A percentile compares a stretch with the other conserved stretches of the same genome.
Conservation (phyloP, 106 monocot species). For the Dendrobium huoshanense region DNA sequence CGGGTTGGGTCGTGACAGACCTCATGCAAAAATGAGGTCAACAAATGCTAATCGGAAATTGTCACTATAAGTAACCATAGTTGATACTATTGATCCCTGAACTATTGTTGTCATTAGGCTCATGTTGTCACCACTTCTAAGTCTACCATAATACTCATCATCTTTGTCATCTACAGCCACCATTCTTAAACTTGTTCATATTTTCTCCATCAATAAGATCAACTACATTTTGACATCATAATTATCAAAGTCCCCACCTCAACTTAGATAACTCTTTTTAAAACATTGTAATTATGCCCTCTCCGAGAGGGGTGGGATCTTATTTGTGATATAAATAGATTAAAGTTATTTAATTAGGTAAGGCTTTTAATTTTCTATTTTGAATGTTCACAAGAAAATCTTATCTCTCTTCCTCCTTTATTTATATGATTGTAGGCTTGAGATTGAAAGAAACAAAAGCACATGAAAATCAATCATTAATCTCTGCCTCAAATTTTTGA, state of each 20-base stretch:
- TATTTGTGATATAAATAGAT: neutral
- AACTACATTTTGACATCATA: neutral
- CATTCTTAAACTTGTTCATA: too few relatives aligned
- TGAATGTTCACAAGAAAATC: neutral
- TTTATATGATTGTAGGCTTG: neutral
- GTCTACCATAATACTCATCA: too few relatives aligned
- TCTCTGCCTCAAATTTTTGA: neutral
- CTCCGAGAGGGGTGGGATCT: neutral
- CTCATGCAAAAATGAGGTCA: too few relatives aligned
- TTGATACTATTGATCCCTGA: too few relatives aligned
- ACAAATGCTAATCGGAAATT: too few relatives aligned
- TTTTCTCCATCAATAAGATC: too few relatives aligned
- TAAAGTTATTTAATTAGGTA: neutral
- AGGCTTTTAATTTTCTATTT: neutral
- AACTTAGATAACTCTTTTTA: neutral
- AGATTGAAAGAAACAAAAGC: neutral
- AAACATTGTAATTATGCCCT: neutral
- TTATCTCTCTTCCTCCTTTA: neutral
- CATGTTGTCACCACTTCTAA: too few relatives aligned
- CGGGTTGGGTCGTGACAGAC: too few relatives aligned
- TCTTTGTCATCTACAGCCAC: too few relatives aligned
- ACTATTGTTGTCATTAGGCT: too few relatives aligned
- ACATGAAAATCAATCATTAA: neutral
- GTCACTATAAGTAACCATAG: too few relatives aligned
- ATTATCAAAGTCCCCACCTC: neutral